Evolutionary conservation across 345 rosid species (phyloP).

Genomic region (Euphorbia lathyris): DNA sequence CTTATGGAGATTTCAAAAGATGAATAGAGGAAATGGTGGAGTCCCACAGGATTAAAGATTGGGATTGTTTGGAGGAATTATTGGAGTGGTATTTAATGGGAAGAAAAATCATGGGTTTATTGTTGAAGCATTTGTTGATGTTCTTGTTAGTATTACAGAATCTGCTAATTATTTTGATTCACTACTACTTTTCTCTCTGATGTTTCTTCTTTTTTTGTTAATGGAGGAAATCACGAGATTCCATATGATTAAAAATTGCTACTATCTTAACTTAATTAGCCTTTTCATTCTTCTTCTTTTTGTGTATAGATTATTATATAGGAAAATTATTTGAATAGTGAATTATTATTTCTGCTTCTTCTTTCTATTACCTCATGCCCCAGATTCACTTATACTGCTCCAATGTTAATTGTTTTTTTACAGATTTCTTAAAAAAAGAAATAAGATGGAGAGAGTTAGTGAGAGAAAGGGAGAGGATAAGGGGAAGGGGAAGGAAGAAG

Average conservation of each 20-base stretch:
- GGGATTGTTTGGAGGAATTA: conserved; percentile 74
- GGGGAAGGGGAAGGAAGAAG: no score
- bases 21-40: conserved; percentile 94
- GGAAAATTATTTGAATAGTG: no score
- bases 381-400: no score
- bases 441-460: no score
- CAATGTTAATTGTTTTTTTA: no score
- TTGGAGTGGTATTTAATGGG: conserved; percentile 72
- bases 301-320: no score
- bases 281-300: no score
- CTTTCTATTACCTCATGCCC: no score
- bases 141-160: conserved; percentile 44
- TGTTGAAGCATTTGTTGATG: conserved; percentile 75
- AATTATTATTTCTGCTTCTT: no score
- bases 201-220: conserved; percentile 38
- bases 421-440: no score
- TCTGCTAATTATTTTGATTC: conserved; percentile 11
- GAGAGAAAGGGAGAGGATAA: no score
- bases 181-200: conserved; percentile 46
- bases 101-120: conserved; percentile 67
- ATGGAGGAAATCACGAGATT: conserved; percentile 14
- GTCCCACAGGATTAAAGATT: conserved; percentile 57
- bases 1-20: conserved; percentile 65
- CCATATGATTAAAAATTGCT: conserved; percentile 13
- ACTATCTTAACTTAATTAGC: conserved; percentile 5